phyloP scores from a whole-genome alignment of 2,329 filamentous ascomycete species.

The Teratosphaeria nubilosa region DNA sequence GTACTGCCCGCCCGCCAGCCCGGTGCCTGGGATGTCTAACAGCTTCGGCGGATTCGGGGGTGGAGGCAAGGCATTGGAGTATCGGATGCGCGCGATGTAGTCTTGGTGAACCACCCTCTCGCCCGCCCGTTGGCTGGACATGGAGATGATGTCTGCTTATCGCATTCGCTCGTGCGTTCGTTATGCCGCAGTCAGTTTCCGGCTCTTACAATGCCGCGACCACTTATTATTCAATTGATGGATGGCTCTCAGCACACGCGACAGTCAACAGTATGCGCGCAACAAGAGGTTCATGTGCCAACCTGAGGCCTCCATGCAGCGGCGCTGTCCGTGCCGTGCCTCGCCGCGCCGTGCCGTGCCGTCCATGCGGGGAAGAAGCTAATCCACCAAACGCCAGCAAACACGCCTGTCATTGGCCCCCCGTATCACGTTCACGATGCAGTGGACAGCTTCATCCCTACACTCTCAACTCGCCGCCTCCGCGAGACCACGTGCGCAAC shows the following conservation, averaged over 20 bases:
- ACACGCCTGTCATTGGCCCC: background rate
- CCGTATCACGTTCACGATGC: background rate
- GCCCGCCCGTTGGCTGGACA: conserved; percentile 16
- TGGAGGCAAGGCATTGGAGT: conserved; percentile 89
- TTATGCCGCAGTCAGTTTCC: background rate
- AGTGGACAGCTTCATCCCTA: background rate
- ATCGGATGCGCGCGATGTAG: conserved; percentile 92
- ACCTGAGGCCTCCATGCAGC: background rate
- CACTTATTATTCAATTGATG: background rate
- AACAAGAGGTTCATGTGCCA: background rate
- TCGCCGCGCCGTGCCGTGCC: background rate
- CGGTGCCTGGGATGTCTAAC: conserved; percentile 90
- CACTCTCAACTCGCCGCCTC: background rate
- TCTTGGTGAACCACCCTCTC: conserved; percentile 63
- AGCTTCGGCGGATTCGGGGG: conserved; percentile 93
- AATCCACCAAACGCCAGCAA: background rate
- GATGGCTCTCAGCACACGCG: background rate
- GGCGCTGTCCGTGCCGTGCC: background rate
- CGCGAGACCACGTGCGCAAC: background rate
- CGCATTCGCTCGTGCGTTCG: background rate
- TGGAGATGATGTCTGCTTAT: background rate
- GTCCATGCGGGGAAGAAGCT: background rate
- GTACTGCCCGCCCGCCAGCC: conserved; percentile 76
- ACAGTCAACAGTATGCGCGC: background rate
- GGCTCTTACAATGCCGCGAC: background rate